These are phyloP conservation scores for Diaporthe australafricana DNA, from an alignment of 2,329 filamentous ascomycete genomes.

Conservation along the genomic window DNA sequence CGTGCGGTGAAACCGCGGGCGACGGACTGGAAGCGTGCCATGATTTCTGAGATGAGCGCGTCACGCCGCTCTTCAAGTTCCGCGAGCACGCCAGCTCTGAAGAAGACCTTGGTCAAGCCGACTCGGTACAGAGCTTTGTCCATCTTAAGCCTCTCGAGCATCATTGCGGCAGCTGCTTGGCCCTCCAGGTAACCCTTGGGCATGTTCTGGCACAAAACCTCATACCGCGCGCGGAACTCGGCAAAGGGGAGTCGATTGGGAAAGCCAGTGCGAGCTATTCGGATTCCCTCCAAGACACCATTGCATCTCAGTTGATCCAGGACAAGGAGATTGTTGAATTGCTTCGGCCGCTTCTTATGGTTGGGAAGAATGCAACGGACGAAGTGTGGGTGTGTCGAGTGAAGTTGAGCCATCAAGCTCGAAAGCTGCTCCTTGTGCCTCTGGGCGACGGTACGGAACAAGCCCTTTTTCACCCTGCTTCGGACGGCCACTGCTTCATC, in stretches of 20 bases:
- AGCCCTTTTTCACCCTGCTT: constrained; percentile 93
- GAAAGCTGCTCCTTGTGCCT: constrained; percentile 98
- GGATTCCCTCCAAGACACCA: constrained; percentile 97
- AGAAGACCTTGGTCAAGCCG: constrained; percentile 97
- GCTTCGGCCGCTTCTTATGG: constrained; percentile 96
- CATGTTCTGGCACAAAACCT: constrained; percentile 90
- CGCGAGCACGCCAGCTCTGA: constrained; percentile 93
- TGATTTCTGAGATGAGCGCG: constrained; percentile 90
- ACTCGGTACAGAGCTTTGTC: constrained; percentile 91
- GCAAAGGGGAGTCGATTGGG: constrained; percentile 92
- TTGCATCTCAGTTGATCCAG: constrained; percentile 98
- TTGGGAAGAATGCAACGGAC: constrained; percentile 98
- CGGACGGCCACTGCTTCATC: constrained; percentile 76
- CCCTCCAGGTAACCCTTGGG: constrained; percentile 93
- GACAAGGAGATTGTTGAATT: constrained; percentile 91
- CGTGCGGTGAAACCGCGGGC: constrained; percentile 91
- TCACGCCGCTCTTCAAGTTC: constrained; percentile 97
- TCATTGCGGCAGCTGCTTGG: constrained; percentile 84
- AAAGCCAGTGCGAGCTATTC: constrained; percentile 96
- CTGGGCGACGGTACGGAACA: constrained; percentile 97
- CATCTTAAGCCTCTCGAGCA: constrained; percentile 88
- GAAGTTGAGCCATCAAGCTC: constrained; percentile 92
- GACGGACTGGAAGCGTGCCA: constrained; percentile 91
- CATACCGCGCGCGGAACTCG: constrained; percentile 95
- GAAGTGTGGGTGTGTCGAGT: constrained; percentile 97